Evolutionary conservation across 352 stramenopile species (phyloP).

Genomic region (Phytophthora citrophthora): DNA sequence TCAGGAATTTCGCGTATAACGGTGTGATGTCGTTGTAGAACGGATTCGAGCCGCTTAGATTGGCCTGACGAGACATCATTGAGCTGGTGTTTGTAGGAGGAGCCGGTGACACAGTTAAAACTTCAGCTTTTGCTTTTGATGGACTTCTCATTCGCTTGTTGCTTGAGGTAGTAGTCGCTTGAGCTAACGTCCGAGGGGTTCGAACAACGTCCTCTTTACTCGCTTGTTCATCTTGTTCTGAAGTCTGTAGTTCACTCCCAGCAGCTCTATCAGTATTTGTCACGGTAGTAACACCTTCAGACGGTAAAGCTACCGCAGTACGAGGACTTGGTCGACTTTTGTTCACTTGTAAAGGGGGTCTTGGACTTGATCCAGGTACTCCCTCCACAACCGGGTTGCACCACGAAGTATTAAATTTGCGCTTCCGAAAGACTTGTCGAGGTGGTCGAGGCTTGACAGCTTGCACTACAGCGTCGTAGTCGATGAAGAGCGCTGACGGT

Average conservation of each 20-base stretch:
- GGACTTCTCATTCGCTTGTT: conserved; percentile 10
- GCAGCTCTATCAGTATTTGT: not conserved
- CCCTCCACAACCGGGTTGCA: conserved; percentile 64
- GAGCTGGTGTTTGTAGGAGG: not conserved
- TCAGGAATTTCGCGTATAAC: conserved; percentile 77
- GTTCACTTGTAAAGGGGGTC: conserved; percentile 1
- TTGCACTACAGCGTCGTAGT: conserved; percentile 71
- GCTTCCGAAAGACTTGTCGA: conserved; percentile 58
- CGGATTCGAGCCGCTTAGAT: conserved; percentile 44
- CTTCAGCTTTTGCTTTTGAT: not conserved
- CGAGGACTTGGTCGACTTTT: conserved; percentile 11
- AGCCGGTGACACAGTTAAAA: not conserved
- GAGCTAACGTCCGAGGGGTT: conserved; percentile 7
- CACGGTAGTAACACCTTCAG: not conserved
- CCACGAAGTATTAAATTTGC: conserved; percentile 73
- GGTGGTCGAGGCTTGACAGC: conserved; percentile 55
- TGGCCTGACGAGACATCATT: conserved; percentile 20
- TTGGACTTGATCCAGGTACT: conserved; percentile 5
- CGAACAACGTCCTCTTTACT: conserved; percentile 29
- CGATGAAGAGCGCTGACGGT: conserved; percentile 69
- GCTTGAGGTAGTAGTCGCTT: conserved; percentile 6
- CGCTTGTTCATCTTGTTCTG: not conserved
- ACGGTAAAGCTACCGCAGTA: not conserved
- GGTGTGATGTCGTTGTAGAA: conserved; percentile 81
- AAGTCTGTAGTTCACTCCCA: not conserved